phyloP scores from a whole-genome alignment of 2,329 filamentous ascomycete species.

The Neopestalotiopsis sp. region DNA sequence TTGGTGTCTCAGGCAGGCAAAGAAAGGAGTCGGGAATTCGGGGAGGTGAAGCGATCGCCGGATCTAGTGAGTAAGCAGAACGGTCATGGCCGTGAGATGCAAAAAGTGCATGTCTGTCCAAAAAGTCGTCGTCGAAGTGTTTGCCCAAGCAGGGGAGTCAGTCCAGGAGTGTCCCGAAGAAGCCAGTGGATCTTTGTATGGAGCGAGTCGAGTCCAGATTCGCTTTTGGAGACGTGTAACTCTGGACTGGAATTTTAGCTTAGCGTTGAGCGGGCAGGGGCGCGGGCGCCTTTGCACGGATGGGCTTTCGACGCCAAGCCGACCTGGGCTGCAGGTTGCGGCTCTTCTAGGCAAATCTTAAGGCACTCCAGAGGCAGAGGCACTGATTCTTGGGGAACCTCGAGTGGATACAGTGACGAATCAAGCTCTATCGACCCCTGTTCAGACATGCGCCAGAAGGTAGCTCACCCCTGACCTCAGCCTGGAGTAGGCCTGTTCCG shows the following conservation, averaged over 20 bases:
- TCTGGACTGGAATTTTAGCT: conserved; percentile 14
- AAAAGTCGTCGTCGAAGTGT: not conserved
- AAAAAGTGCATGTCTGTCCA: not conserved
- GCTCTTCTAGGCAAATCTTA: conserved; percentile 11
- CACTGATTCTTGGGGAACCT: conserved; percentile 2
- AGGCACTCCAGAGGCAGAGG: not conserved
- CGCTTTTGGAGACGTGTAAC: conserved; percentile 18
- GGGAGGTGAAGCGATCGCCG: not conserved
- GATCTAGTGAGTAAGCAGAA: not conserved
- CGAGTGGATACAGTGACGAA: conserved; percentile 12
- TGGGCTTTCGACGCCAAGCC: conserved; percentile 5
- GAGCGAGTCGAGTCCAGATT: conserved; percentile 4
- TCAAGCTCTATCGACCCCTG: conserved; percentile 11
- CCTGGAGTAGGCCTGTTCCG: not conserved
- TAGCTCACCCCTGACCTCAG: conserved; percentile 11
- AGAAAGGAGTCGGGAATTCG: not conserved
- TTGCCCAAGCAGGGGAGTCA: not conserved
- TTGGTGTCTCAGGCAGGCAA: not conserved
- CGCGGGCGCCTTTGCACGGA: not conserved
- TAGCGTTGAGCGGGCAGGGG: not conserved
- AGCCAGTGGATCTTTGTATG: not conserved
- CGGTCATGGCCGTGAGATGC: conserved; percentile 1
- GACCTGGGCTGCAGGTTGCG: conserved; percentile 6
- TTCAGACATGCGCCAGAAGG: not conserved
- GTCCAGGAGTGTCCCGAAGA: conserved; percentile 1